These are phyloP conservation scores for Parafenestella ontariensis DNA, from an alignment of 2,329 filamentous ascomycete genomes.

Conservation along the genomic window DNA sequence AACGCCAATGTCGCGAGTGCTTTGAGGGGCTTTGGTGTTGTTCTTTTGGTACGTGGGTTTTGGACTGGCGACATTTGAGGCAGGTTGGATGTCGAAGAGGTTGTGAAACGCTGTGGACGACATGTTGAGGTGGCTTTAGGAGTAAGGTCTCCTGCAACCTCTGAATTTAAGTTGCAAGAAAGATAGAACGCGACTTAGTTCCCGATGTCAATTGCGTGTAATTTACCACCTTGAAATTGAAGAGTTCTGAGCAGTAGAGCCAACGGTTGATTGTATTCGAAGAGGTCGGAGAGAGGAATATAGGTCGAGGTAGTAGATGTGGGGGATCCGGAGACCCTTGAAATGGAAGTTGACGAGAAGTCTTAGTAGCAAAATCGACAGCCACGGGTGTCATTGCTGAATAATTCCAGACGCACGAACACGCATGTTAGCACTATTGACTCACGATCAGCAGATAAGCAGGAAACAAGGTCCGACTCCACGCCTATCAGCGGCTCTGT, in stretches of 20 bases:
- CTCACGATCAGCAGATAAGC: background rate
- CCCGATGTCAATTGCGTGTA: no score
- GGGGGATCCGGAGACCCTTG: conserved; percentile 2
- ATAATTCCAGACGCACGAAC: background rate
- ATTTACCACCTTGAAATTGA: background rate
- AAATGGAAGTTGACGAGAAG: conserved; percentile 12
- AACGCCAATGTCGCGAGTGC: conserved; percentile 19
- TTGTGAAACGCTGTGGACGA: conserved; percentile 47
- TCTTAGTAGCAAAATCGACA: conserved; percentile 10
- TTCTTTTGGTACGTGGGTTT: conserved; percentile 45
- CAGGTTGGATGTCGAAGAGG: conserved; percentile 53
- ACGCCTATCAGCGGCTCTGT: conserved; percentile 12
- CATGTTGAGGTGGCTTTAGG: conserved; percentile 34
- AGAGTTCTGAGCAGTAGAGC: background rate
- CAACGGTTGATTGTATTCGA: background rate
- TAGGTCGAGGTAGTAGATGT: background rate
- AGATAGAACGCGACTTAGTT: no score
- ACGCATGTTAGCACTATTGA: background rate
- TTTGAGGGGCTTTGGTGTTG: conserved; percentile 18
- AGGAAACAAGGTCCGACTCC: background rate
- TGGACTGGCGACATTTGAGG: conserved; percentile 46
- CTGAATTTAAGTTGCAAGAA: no score
- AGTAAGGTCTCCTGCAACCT: no score
- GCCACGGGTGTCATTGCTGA: conserved; percentile 16
- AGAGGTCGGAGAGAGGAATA: background rate